phyloP scores from a whole-genome alignment of 352 stramenopile species.

The Globisporangium yorkense region DNA sequence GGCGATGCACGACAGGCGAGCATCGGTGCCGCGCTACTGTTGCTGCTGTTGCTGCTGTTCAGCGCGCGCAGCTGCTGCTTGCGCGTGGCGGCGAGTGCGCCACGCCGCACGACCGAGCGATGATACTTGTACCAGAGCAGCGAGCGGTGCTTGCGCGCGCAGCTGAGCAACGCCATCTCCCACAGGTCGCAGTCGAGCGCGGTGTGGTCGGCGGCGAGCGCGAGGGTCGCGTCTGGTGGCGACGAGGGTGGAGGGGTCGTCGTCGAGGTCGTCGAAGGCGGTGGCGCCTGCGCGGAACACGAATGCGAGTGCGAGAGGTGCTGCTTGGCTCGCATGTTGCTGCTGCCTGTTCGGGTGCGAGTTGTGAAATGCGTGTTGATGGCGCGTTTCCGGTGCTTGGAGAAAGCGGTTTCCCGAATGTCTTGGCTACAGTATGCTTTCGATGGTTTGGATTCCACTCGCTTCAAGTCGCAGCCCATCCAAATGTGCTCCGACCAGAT shows the following conservation, averaged over 20 bases:
- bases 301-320: neutral
- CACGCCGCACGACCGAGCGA: constrained; percentile 29
- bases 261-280: neutral
- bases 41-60: constrained; percentile 6
- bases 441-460: too few species aligned
- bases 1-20: neutral
- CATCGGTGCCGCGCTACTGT: constrained; percentile 1
- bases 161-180: constrained; percentile 61
- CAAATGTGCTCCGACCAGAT: too few species aligned
- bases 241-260: neutral
- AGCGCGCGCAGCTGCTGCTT: constrained; percentile 6
- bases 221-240: neutral
- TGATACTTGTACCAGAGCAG: constrained; percentile 40
- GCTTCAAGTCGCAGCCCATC: too few species aligned
- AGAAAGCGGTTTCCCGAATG: neutral
- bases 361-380: neutral
- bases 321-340: neutral
- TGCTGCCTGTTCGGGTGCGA: neutral
- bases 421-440: neutral
- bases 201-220: constrained; percentile 18
- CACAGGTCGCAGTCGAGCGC: constrained; percentile 35
- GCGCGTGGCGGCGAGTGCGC: constrained; percentile 14
- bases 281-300: neutral
- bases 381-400: neutral
- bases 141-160: constrained; percentile 40